phyloP scores from a whole-genome alignment of 768 basidiomycete genomes.

The Boletus reticuloceps region DNA sequence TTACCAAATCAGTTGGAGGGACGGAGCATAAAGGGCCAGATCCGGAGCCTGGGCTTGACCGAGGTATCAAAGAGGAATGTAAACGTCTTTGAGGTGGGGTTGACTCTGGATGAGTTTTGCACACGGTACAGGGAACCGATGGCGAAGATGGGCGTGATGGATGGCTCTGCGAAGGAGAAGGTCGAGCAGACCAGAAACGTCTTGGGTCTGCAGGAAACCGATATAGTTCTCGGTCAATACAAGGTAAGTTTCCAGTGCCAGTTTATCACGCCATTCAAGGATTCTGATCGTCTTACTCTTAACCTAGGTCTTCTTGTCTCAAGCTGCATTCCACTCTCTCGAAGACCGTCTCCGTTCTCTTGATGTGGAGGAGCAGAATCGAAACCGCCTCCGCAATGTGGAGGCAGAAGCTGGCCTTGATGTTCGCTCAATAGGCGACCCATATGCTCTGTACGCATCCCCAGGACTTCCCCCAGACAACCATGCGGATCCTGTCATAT shows the following conservation, averaged over 20 bases:
- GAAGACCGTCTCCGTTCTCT: slow-evolving; percentile 83
- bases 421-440: slow-evolving; percentile 56
- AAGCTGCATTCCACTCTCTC: slow-evolving; percentile 81
- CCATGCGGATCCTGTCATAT: too few relatives aligned
- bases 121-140: slow-evolving; percentile 77
- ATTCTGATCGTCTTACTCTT: slow-evolving; percentile 4
- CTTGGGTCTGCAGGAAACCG: slow-evolving; percentile 59
- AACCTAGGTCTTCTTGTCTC: slow-evolving; percentile 81
- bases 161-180: slow-evolving; percentile 56
- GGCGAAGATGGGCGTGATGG: slow-evolving; percentile 50
- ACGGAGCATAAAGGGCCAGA: slow-evolving; percentile 87
- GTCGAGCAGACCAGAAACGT: slow-evolving; percentile 57
- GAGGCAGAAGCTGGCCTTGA: slow-evolving; percentile 70
- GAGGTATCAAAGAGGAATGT: slow-evolving; percentile 70
- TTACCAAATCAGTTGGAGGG: slow-evolving; percentile 93
- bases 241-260: slow-evolving; percentile 53
- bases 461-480: slow-evolving; percentile 44
- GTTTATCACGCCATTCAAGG: neutral
- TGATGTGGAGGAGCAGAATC: slow-evolving; percentile 81
- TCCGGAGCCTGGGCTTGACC: slow-evolving; percentile 73
- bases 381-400: slow-evolving; percentile 72
- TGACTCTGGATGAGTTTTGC: slow-evolving; percentile 85
- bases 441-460: slow-evolving; percentile 73
- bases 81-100: slow-evolving; percentile 76
- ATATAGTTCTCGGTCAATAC: slow-evolving; percentile 77